Evolutionary conservation across 2,329 filamentous ascomycete genomes (phyloP), one percentile per base, ranked within the genome.

Genomic region (Magnaporthales sp.): DNA sequence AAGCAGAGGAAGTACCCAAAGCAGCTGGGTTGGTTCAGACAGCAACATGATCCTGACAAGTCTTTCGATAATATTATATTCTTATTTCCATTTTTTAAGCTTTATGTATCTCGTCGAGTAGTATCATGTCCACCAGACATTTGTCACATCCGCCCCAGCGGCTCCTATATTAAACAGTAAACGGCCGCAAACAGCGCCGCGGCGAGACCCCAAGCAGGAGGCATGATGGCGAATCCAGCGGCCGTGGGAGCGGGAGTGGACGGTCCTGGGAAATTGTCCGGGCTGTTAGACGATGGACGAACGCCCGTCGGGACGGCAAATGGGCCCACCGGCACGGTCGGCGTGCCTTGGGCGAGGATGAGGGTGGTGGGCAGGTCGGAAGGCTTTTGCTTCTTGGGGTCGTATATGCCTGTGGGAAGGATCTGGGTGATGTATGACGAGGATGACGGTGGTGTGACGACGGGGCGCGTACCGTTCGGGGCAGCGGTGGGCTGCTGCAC

Each of bases 281-380:
- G 4, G 15, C 38, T 19, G 38, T 6, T 46, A 6, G 38, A 46
- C 15, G 38, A 46, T 19, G 38, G 38, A 19, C 38, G 38, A 19
- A 29, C 63, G 30, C 13, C 26, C 5, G 63, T 51, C 4, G 63
- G 32, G 38, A n/a, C n/a, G 46, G 63, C 19, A 7, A 4, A 27
- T 19, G 24, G 8, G 24, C 32, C 63, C 5, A 24, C 30, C n/a
- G 61, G 61, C 30, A 24, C 0, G 15, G 63, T 51, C 10, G 63
- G 63, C 32, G 63, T 65, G 46, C 63, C 63, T 6, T 27, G 46
- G 27, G 63, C 63, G 51, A 65, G n/a, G 24, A 65, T 10, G 24
- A 65, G 63, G 8, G 63, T 65, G 27, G 63, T 65, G 38, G 63
- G 63, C 46, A 24, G 7, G 38, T 46, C 38, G 3, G 15, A 6